These are phyloP conservation scores for Pestalotiopsis sp. DNA, from an alignment of 2,329 filamentous ascomycete species.

Conservation along the genomic window DNA sequence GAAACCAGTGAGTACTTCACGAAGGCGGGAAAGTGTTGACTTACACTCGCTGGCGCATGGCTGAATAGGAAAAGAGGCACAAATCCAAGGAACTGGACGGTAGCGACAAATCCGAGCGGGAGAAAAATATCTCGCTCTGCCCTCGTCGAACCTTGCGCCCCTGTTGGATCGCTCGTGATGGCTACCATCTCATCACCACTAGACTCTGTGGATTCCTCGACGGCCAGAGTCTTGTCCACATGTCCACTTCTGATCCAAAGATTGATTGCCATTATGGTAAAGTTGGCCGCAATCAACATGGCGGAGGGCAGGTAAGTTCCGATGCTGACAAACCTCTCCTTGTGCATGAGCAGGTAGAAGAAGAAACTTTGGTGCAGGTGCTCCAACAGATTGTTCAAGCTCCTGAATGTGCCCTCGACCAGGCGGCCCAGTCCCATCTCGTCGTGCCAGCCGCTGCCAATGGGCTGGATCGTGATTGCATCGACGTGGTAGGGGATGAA, in stretches of 20 bases:
- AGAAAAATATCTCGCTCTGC: slow-evolving; percentile 68
- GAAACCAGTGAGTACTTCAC: neutral
- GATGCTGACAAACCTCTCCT: slow-evolving; percentile 93
- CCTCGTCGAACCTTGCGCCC: slow-evolving; percentile 22
- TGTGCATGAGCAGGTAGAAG: slow-evolving; percentile 93
- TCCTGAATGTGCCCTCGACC: slow-evolving; percentile 87
- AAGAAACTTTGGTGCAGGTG: slow-evolving; percentile 99
- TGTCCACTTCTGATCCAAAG: slow-evolving; percentile 90
- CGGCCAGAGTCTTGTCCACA: slow-evolving; percentile 19
- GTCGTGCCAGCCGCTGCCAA: slow-evolving; percentile 92
- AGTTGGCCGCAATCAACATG: slow-evolving; percentile 94
- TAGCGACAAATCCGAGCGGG: slow-evolving; percentile 71
- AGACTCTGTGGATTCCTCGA: slow-evolving; percentile 23
- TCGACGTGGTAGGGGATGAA: slow-evolving; percentile 99
- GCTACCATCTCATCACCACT: slow-evolving; percentile 29
- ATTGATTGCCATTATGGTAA: slow-evolving; percentile 91
- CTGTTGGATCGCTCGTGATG: slow-evolving; percentile 14
- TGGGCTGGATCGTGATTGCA: slow-evolving; percentile 87
- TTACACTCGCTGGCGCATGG: slow-evolving; percentile 64
- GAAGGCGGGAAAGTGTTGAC: slow-evolving; percentile 26
- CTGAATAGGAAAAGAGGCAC: slow-evolving; percentile 88
- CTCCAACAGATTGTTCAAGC: slow-evolving; percentile 93
- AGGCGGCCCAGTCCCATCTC: slow-evolving; percentile 93
- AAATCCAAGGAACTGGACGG: slow-evolving; percentile 73
- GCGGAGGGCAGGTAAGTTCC: slow-evolving; percentile 95